Percentiles rank a stretch among this genome's conserved stretches.
These are phyloP conservation scores for Backusella mclennaniae DNA, from an alignment of 192 early-diverging fungal genomes.

Conservation along the genomic window DNA sequence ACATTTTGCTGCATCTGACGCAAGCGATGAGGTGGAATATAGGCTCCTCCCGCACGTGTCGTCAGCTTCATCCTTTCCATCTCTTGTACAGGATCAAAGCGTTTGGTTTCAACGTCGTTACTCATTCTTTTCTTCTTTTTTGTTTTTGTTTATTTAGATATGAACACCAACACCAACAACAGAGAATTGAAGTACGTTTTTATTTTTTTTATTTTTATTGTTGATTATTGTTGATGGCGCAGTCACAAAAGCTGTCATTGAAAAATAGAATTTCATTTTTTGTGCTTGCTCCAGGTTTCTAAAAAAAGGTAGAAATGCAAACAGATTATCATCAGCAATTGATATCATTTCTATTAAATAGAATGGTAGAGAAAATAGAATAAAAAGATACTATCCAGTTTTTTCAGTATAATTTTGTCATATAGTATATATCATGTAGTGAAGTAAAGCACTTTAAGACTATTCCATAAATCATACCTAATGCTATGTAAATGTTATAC, in stretches of 20 bases:
- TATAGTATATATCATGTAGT: too few relatives aligned
- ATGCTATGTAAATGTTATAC: too few relatives aligned
- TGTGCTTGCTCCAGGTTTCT: not conserved
- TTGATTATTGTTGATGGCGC: not conserved
- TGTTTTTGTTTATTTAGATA: not conserved
- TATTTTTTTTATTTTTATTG: not conserved
- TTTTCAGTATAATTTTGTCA: too few relatives aligned
- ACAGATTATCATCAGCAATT: too few relatives aligned
- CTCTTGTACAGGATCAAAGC: conserved; percentile 40
- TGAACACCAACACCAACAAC: not conserved
- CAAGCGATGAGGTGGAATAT: conserved; percentile 83
- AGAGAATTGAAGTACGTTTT: not conserved
- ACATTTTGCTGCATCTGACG: conserved; percentile 71
- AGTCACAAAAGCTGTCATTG: not conserved
- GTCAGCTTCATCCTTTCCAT: conserved; percentile 39
- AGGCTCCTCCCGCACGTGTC: conserved; percentile 70
- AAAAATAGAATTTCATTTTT: not conserved
- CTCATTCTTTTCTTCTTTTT: conserved; percentile 10
- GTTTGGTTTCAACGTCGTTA: conserved; percentile 9
- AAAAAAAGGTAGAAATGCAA: too few relatives aligned
- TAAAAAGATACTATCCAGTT: too few relatives aligned
- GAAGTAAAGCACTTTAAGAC: too few relatives aligned
- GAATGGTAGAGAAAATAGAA: too few relatives aligned
- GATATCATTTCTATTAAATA: too few relatives aligned
- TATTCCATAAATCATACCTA: too few relatives aligned